Base-by-base conservation (phyloP, 345 rosid species). In the Physaria fendleri region DNA sequence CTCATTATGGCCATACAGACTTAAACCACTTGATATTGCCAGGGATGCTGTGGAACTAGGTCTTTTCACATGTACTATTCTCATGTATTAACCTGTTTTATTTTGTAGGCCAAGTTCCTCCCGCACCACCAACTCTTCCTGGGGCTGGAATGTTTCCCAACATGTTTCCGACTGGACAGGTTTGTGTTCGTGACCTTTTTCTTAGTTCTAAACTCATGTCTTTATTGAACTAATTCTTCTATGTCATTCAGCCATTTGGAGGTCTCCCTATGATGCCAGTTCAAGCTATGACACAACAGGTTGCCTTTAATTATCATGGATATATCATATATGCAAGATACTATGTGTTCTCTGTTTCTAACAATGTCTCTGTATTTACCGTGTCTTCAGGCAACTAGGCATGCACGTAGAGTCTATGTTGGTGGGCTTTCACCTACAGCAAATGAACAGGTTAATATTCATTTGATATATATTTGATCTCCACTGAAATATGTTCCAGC, bases 211-310 rank as follows among this genome's bases (percentile, higher is more conserved):
- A 5, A 34, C 8, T 27, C 3, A 20, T 27, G 9, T 45, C 35
- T 47, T 6, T 49, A 59, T 46, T 25, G 2, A 34, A 20, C 58
- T 65, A 28, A 56, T 35, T 59, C 18, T 13, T 39, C 54, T 62
- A 30, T 52, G 21, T 41, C 37, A 2, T 75, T 71, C 85, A 79
- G 88, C 84, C 61, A 57, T 90, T 82, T 76, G 88, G 87, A 24
- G 76, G 89, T 41, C 76, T 86, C 53, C 78, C 95, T 18, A 78
- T 87, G 63, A 87, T 90, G 93, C 97, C 97, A 33, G 85, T 85
- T 56, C 97, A 90, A 71, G 95, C 95, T 48, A 90, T 90, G 97
- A 90, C 97, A 43, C 97, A 90, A 72, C 97, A 90, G 97, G 97
- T 86, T 73, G n/a, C 73, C 34, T 30, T 24, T 17, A 4, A 4